Evolutionary conservation across 371 early-diverging fungal genomes (phyloP).

Genomic region (Quaeritorhiza haematococci): DNA sequence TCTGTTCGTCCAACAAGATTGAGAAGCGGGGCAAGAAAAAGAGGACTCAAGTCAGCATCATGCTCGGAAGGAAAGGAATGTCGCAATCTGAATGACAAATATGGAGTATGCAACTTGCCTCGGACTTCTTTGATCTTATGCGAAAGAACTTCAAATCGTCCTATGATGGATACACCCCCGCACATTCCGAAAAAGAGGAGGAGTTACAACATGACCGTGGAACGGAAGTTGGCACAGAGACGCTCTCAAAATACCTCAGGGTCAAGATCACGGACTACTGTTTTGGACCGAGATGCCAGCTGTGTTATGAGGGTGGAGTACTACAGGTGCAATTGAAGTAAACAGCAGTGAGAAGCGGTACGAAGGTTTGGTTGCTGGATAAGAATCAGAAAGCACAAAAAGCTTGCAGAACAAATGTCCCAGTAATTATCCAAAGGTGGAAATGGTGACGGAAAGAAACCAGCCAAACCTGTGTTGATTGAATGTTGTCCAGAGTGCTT

Average conservation of each 20-base stretch:
- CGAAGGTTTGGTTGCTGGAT: too few species aligned
- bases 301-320: background rate
- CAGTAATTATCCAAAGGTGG: too few species aligned
- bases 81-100: background rate
- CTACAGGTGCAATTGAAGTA: too few species aligned
- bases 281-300: background rate
- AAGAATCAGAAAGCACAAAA: too few species aligned
- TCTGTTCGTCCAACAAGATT: too few species aligned
- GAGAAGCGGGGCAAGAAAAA: background rate
- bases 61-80: background rate
- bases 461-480: slow-evolving; percentile 46
- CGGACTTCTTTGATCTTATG: slow-evolving; percentile 29
- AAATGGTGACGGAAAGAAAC: too few species aligned
- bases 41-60: background rate
- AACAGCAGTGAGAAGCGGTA: too few species aligned
- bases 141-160: slow-evolving; percentile 32
- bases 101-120: slow-evolving; percentile 14
- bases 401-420: too few species aligned
- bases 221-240: too few species aligned
- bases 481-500: slow-evolving; percentile 49
- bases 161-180: slow-evolving; percentile 2
- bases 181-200: background rate
- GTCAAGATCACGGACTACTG: background rate
- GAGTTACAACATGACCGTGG: background rate
- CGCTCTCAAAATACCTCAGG: background rate